Conservation (phyloP, 495 filamentous ascomycete genomes). For the Hyphodiscus hymeniophilus region DNA sequence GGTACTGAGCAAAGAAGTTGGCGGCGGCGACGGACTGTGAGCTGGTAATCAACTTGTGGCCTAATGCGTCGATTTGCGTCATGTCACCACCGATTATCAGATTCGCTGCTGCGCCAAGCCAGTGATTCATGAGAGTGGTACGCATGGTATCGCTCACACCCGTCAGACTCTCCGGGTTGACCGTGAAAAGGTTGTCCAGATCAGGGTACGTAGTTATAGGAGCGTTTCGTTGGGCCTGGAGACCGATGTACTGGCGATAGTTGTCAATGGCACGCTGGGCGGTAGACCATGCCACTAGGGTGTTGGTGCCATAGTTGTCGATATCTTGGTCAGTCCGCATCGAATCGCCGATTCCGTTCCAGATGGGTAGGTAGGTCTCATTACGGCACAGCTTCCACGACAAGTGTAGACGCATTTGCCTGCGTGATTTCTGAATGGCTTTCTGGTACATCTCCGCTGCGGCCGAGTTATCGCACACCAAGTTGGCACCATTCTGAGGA, state of each 20-base stretch:
- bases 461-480: conserved; percentile 16
- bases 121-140: conserved; percentile 25
- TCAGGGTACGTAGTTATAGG: conserved; percentile 23
- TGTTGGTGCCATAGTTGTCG: conserved; percentile 21
- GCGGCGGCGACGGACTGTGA: conserved; percentile 16
- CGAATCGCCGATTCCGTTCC: conserved; percentile 22
- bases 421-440: conserved; percentile 23
- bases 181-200: conserved; percentile 26
- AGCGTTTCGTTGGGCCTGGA: background rate
- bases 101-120: conserved; percentile 27
- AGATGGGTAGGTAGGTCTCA: conserved; percentile 19
- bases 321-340: conserved; percentile 27
- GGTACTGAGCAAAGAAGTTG: conserved; percentile 18
- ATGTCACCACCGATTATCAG: conserved; percentile 26
- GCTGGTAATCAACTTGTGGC: conserved; percentile 17
- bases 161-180: conserved; percentile 20
- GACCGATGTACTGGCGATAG: conserved; percentile 21
- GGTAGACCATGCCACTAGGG: conserved; percentile 21
- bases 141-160: conserved; percentile 24
- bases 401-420: conserved; percentile 23
- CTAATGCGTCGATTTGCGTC: conserved; percentile 20
- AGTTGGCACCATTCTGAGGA: conserved; percentile 19
- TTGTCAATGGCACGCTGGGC: conserved; percentile 27
- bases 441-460: conserved; percentile 20
- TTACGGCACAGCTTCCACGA: conserved; percentile 28